These are phyloP conservation scores for Chlorella sp. DNA, from an alignment of 139 green algal species.

Conservation along the genomic window DNA sequence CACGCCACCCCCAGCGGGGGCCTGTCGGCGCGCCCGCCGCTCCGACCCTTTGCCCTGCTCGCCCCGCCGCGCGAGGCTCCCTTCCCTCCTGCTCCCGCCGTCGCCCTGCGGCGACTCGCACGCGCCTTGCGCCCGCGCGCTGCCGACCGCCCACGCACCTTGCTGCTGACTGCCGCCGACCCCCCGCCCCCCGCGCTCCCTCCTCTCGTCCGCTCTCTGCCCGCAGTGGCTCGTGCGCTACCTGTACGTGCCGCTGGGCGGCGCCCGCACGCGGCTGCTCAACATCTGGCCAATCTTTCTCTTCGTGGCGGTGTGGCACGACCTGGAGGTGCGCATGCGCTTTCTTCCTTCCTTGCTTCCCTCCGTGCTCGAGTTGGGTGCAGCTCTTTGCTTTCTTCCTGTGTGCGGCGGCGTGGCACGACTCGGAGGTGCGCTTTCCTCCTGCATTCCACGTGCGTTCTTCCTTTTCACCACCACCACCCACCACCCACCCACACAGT, in stretches of 20 bases:
- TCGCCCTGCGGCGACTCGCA: no score
- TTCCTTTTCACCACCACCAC: background rate
- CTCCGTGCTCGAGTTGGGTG: background rate
- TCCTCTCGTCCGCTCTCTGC: no score
- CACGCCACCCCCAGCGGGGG: no score
- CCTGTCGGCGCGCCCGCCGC: no score
- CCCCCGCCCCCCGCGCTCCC: no score
- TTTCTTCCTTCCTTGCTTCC: background rate
- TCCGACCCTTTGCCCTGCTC: no score
- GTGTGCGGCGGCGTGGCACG: background rate
- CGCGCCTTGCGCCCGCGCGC: no score
- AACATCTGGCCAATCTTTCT: slow-evolving; percentile 94
- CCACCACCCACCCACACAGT: slow-evolving; percentile 21
- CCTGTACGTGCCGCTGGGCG: slow-evolving; percentile 93
- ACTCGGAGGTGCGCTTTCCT: background rate
- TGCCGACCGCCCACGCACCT: no score
- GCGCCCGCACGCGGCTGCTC: slow-evolving; percentile 50
- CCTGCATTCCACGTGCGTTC: background rate
- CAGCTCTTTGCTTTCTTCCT: background rate
- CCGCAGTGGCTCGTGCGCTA: slow-evolving; percentile 93
- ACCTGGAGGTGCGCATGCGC: slow-evolving; percentile 68
- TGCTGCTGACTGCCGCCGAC: no score
- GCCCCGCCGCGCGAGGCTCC: no score
- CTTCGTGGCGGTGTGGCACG: slow-evolving; percentile 97
- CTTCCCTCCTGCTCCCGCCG: no score